Evolutionary conservation across 2,329 filamentous ascomycete species (phyloP).

Genomic region (Xylaria sp.): DNA sequence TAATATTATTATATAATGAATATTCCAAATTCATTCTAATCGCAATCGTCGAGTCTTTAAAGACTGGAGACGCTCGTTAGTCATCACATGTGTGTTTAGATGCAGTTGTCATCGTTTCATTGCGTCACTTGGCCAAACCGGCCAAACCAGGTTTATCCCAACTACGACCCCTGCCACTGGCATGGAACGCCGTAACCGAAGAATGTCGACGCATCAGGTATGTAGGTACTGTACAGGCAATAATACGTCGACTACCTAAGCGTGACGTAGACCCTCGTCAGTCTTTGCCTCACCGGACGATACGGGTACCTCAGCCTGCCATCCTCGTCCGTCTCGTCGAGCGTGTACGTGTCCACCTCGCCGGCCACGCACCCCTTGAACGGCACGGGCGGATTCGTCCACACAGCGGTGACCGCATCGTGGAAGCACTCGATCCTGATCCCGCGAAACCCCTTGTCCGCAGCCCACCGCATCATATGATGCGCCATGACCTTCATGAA

Average conservation of each 20-base stretch:
- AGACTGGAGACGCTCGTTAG: not conserved
- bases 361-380: constrained; percentile 21
- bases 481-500: constrained; percentile 31
- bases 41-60: no score
- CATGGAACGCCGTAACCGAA: not conserved
- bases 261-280: constrained; percentile 29
- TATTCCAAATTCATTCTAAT: not conserved
- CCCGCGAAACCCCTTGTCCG: constrained; percentile 24
- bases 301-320: constrained; percentile 24
- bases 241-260: constrained; percentile 12
- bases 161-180: not conserved
- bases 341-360: constrained; percentile 26
- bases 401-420: constrained; percentile 32
- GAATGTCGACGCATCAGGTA: not conserved
- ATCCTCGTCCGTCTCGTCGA: constrained; percentile 19
- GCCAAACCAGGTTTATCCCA: not conserved
- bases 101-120: not conserved
- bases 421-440: constrained; percentile 35
- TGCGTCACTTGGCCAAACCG: not conserved
- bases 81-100: not conserved
- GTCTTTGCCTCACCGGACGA: constrained; percentile 25
- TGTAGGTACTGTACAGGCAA: no score
- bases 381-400: constrained; percentile 31
- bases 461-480: constrained; percentile 30
- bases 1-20: constrained; percentile 2